A percentile compares a stretch with the other conserved stretches of the same genome.
These are phyloP conservation scores for Novakomyces olei DNA, from an alignment of 805 yeast genomes.

Conservation along the genomic window DNA sequence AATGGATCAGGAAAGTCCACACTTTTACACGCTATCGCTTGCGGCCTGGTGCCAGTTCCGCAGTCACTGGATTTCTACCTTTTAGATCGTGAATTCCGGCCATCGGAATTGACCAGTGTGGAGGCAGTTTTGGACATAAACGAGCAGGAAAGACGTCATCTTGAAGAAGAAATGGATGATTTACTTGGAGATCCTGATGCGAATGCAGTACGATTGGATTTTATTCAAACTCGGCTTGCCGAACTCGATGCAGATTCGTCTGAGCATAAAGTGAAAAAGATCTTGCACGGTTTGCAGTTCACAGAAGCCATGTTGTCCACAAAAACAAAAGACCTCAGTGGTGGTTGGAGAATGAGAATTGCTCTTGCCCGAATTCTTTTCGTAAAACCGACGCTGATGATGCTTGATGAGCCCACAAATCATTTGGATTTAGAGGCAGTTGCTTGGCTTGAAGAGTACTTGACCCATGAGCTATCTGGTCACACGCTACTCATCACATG, in stretches of 20 bases:
- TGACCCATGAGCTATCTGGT: conserved; percentile 55
- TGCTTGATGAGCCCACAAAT: conserved; percentile 97
- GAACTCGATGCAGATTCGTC: conserved; percentile 95
- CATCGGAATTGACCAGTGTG: conserved; percentile 75
- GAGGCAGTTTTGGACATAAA: conserved; percentile 96
- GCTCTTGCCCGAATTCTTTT: conserved; percentile 93
- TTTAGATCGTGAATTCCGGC: conserved; percentile 92
- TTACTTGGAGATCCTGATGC: conserved; percentile 12
- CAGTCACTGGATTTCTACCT: conserved; percentile 75
- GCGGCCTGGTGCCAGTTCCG: conserved; percentile 90
- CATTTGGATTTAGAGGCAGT: conserved; percentile 98
- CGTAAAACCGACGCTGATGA: conserved; percentile 85
- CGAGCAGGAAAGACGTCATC: conserved; percentile 69
- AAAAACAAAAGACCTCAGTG: conserved; percentile 96
- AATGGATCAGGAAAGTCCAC: conserved; percentile 99
- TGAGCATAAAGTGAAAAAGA: conserved; percentile 87
- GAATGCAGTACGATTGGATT: conserved; percentile 78
- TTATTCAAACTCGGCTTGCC: conserved; percentile 59
- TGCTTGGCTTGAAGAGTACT: conserved; percentile 98
- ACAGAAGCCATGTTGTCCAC: conserved; percentile 65
- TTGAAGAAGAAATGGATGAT: conserved; percentile 84
- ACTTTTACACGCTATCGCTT: conserved; percentile 76
- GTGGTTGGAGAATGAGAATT: conserved; percentile 99
- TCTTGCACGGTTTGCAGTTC: conserved; percentile 93
- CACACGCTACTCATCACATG: conserved; percentile 84